Evolutionary conservation across 805 yeast genomes (phyloP).

Genomic region (Kluyveromyces aestuarii): DNA sequence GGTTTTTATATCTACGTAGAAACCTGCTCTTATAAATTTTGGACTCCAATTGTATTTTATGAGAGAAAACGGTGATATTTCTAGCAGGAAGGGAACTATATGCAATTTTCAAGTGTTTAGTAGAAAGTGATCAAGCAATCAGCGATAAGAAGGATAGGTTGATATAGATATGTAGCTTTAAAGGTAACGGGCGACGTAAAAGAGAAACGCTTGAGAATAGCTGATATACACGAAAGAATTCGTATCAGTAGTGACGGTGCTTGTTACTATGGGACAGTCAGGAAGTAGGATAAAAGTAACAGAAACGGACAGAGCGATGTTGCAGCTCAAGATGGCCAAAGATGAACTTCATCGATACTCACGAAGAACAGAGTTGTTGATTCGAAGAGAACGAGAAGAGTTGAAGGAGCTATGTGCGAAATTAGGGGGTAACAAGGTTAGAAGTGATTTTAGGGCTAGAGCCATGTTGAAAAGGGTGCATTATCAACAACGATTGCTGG

Average conservation of each 20-base stretch:
- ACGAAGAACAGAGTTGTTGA: constrained; percentile 43
- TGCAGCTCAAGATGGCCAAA: constrained; percentile 80
- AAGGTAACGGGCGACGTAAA: not conserved
- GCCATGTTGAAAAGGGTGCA: constrained; percentile 66
- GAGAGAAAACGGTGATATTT: too few species aligned
- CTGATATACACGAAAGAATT: not conserved
- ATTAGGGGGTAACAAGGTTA: constrained; percentile 37
- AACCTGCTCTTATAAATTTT: too few species aligned
- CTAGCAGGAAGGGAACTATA: too few species aligned
- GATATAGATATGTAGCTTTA: too few species aligned
- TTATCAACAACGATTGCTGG: constrained; percentile 67
- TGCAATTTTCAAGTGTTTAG: not conserved
- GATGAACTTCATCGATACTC: constrained; percentile 71
- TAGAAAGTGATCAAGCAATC: not conserved
- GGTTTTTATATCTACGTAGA: too few species aligned
- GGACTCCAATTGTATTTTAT: too few species aligned
- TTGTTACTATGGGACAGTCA: constrained; percentile 29
- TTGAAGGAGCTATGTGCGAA: constrained; percentile 23
- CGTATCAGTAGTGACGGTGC: not conserved
- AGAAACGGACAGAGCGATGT: constrained; percentile 74
- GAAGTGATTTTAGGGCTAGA: constrained; percentile 45
- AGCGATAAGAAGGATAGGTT: not conserved
- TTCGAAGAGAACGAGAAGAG: constrained; percentile 45
- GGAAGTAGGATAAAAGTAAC: constrained; percentile 55
- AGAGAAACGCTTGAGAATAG: not conserved